Percentiles rank a stretch among this genome's conserved stretches.
Conservation (phyloP, 345 rosid species). For the Citrus sinensis region DVS_A1.0 CM039164.1:2469001-2469500, state of each 20-base stretch:
- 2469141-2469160: conserved; percentile 44
- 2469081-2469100: conserved; percentile 47
- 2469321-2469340: not conserved
- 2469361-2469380: not conserved
- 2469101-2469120: conserved; percentile 29
- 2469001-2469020: conserved; percentile 21
- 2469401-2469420: not conserved
- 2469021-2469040: conserved; percentile 50
- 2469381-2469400: not conserved
- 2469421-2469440: not conserved
- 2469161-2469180: conserved; percentile 42
- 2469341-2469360: not conserved
- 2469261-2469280: not conserved
- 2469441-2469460: not conserved
- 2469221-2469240: not conserved
- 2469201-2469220: conserved; percentile 39
- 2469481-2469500: not conserved
- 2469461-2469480: not conserved
- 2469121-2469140: conserved; percentile 45
- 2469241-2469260: not conserved
- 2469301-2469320: not conserved
- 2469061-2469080: conserved; percentile 34
- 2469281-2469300: not conserved
- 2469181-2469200: conserved; percentile 35
- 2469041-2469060: conserved; percentile 43